Conservation (phyloP, 345 rosid genomes). For the Adansonia digitata region DNA sequence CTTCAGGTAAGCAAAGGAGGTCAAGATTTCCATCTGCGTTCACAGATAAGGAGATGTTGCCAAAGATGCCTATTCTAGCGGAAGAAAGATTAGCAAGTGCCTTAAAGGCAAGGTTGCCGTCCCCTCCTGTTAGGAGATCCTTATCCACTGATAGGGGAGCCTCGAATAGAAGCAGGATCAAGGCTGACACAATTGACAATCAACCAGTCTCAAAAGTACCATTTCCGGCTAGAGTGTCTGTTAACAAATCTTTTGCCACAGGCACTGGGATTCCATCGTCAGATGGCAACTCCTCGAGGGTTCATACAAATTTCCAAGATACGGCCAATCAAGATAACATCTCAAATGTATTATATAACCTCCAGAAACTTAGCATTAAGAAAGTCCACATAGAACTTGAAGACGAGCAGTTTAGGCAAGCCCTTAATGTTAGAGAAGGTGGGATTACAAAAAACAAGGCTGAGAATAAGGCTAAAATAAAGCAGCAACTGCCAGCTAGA, state of each 20-base stretch:
- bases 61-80: conserved; percentile 36
- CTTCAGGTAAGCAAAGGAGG: conserved; percentile 85
- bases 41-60: conserved; percentile 50
- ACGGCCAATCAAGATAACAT: conserved; percentile 38
- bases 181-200: conserved; percentile 48
- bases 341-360: conserved; percentile 40
- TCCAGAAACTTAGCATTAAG: conserved; percentile 50
- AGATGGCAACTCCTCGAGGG: conserved; percentile 37
- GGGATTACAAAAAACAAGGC: conserved; percentile 59
- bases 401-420: conserved; percentile 78
- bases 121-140: conserved; percentile 75
- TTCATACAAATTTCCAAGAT: conserved; percentile 25
- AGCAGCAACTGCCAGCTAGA: conserved; percentile 55
- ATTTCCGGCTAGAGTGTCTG: conserved; percentile 80
- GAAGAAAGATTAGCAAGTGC: conserved; percentile 48
- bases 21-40: conserved; percentile 62
- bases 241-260: conserved; percentile 50
- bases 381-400: conserved; percentile 57
- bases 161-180: conserved; percentile 45
- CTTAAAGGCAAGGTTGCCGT: conserved; percentile 55
- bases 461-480: conserved; percentile 57
- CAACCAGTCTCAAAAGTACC: conserved; percentile 56
- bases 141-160: conserved; percentile 82
- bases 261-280: conserved; percentile 35
- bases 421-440: conserved; percentile 73